These are phyloP conservation scores for Whalleya microplaca DNA, from an alignment of 2,329 filamentous ascomycete genomes.

Conservation along the genomic window DNA sequence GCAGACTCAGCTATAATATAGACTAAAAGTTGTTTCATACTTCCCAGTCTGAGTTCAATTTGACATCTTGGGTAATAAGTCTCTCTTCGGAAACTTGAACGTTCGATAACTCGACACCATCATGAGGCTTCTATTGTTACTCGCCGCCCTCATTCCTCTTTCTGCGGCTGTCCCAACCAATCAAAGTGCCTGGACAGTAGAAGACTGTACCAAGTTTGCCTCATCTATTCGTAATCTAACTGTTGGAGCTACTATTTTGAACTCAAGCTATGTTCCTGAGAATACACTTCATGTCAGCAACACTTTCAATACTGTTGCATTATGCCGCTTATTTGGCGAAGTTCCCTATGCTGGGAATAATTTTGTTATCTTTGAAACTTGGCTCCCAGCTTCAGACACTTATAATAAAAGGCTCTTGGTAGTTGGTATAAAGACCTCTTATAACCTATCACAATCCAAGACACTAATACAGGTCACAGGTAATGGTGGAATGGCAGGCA, in stretches of 20 bases:
- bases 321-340: constrained; percentile 26
- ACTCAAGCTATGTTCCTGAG: constrained; percentile 12
- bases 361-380: constrained; percentile 31
- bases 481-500: constrained; percentile 32
- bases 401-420: constrained; percentile 30
- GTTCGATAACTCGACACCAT: not conserved
- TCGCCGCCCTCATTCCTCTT: not conserved
- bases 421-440: constrained; percentile 20
- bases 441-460: not conserved
- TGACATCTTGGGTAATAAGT: not conserved
- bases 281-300: constrained; percentile 12
- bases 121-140: not conserved
- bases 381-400: constrained; percentile 20
- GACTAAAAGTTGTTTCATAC: too few relatives aligned
- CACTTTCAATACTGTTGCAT: constrained; percentile 10
- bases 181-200: constrained; percentile 7
- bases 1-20: too few relatives aligned
- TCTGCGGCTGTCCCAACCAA: not conserved
- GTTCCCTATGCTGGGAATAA: constrained; percentile 25
- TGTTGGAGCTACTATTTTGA: constrained; percentile 10
- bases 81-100: not conserved
- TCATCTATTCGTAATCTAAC: constrained; percentile 5
- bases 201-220: constrained; percentile 23
- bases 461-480: constrained; percentile 13
- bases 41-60: not conserved